These are phyloP conservation scores for Viola odorata DNA, from an alignment of 345 rosid genomes.

Conservation along the genomic window DNA sequence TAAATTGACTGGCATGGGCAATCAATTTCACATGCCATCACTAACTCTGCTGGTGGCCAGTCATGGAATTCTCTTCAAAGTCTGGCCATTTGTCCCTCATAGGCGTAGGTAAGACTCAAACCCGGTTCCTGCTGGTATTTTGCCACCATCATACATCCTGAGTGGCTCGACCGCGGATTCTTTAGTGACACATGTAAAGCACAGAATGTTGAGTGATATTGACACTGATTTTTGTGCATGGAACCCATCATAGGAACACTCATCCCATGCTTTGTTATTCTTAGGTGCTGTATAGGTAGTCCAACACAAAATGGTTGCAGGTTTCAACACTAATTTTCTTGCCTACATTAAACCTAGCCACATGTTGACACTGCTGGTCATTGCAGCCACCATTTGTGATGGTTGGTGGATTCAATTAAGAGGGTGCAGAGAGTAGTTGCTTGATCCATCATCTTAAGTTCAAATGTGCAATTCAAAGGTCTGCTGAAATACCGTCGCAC, in stretches of 20 bases:
- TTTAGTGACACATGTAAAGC: neutral
- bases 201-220: neutral
- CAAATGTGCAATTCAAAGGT: slow-evolving; percentile 13
- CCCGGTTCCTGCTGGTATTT: no score
- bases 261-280: neutral
- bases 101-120: no score
- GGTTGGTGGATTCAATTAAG: slow-evolving; percentile 21
- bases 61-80: neutral
- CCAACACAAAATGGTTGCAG: neutral
- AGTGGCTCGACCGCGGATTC: no score
- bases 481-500: slow-evolving; percentile 2
- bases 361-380: neutral
- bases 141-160: no score
- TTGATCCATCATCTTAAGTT: slow-evolving; percentile 3
- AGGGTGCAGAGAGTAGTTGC: slow-evolving; percentile 9
- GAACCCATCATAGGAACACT: neutral
- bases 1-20: slow-evolving; percentile 4
- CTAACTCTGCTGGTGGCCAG: neutral
- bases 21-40: neutral
- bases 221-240: neutral
- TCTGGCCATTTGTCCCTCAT: no score
- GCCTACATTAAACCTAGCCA: slow-evolving; percentile 1
- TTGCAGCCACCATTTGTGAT: slow-evolving; percentile 8
- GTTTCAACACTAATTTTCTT: neutral
- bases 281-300: neutral